phyloP scores from a whole-genome alignment of 2,329 filamentous ascomycete genomes.

The Diaporthe sp. region DNA sequence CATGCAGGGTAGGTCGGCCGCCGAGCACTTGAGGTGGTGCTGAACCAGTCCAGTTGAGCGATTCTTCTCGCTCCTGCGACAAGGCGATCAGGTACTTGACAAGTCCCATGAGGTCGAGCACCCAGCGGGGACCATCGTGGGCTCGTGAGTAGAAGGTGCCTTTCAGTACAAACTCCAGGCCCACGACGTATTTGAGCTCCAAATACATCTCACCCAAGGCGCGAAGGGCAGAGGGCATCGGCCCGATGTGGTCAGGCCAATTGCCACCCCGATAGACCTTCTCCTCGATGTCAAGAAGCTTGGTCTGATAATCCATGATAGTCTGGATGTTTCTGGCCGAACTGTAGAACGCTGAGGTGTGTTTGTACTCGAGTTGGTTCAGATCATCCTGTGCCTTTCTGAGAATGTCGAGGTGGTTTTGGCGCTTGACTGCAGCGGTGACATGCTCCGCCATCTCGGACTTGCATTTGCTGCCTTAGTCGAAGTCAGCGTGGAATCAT shows the following conservation, averaged over 20 bases:
- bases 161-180: slow-evolving; percentile 41
- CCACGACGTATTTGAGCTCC: slow-evolving; percentile 36
- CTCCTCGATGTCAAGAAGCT: slow-evolving; percentile 35
- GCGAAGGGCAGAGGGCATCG: slow-evolving; percentile 40
- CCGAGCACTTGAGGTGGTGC: slow-evolving; percentile 33
- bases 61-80: slow-evolving; percentile 30
- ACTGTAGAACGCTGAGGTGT: slow-evolving; percentile 30
- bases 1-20: slow-evolving; percentile 34
- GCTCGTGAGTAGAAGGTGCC: slow-evolving; percentile 39
- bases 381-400: slow-evolving; percentile 36
- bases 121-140: slow-evolving; percentile 39
- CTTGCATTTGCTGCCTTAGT: slow-evolving; percentile 41
- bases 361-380: slow-evolving; percentile 34
- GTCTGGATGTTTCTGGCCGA: slow-evolving; percentile 34
- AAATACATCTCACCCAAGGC: slow-evolving; percentile 40
- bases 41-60: slow-evolving; percentile 31
- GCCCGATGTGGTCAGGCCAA: slow-evolving; percentile 44
- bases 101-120: slow-evolving; percentile 41
- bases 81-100: slow-evolving; percentile 36
- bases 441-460: slow-evolving; percentile 39
- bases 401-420: slow-evolving; percentile 34
- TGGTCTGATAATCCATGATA: slow-evolving; percentile 35
- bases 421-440: slow-evolving; percentile 20
- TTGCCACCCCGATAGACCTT: slow-evolving; percentile 34
- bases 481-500: neutral